A percentile compares a stretch with the other conserved stretches of the same genome.
Conservation (phyloP, 345 rosid genomes). For the Aquilaria malaccensis region DNA sequence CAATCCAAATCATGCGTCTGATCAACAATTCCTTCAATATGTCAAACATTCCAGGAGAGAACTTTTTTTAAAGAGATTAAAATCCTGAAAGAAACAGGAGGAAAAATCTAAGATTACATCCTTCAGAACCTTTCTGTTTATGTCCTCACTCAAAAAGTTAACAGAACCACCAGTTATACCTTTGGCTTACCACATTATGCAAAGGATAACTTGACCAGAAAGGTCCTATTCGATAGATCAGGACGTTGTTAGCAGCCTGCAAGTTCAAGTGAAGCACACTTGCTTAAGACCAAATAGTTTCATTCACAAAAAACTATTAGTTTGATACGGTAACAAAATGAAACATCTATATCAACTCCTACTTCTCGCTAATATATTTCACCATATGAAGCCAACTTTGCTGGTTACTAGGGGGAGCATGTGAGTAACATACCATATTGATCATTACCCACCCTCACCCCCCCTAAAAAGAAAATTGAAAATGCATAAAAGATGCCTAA, state of each 20-base stretch:
- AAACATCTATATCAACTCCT: too few species aligned
- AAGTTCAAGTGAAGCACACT: background rate
- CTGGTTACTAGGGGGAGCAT: too few species aligned
- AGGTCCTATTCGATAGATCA: slow-evolving; percentile 8
- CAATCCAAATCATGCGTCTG: background rate
- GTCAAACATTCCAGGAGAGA: slow-evolving; percentile 13
- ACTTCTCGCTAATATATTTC: too few species aligned
- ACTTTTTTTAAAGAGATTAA: slow-evolving; percentile 10
- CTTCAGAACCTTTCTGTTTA: slow-evolving; percentile 7
- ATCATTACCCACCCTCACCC: too few species aligned
- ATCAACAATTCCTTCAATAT: slow-evolving; percentile 12
- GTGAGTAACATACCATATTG: too few species aligned
- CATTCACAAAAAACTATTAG: too few species aligned
- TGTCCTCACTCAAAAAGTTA: slow-evolving; percentile 12
- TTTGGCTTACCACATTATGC: slow-evolving; percentile 12
- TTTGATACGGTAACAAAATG: too few species aligned
- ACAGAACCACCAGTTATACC: slow-evolving; percentile 16
- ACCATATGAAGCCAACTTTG: too few species aligned
- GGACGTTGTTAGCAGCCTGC: slow-evolving; percentile 20
- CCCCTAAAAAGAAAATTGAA: too few species aligned
- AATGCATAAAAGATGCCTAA: too few species aligned
- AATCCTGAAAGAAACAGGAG: slow-evolving; percentile 10
- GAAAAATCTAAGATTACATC: background rate
- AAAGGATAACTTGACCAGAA: background rate
- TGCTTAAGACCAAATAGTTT: background rate